Base-by-base conservation (phyloP, 2,329 filamentous ascomycete genomes). In the Colletotrichum endophyticum region DNA sequence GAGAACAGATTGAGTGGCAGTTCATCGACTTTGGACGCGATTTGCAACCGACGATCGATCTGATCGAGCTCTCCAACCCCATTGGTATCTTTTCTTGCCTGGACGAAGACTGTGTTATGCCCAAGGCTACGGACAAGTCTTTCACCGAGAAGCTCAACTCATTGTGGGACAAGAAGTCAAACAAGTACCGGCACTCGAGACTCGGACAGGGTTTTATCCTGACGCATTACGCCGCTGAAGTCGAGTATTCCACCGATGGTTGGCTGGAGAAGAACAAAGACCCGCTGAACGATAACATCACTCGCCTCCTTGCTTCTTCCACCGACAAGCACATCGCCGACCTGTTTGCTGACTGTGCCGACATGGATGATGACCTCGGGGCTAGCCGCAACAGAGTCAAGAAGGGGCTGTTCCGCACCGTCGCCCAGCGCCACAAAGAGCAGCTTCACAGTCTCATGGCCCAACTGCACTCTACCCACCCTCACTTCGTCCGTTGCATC, bases 251-350 rank as follows among this genome's bases (percentile, higher is more conserved):
- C 1, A 99, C 97, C 0, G 92, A 96, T 73, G 95, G 95, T 74
- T 99, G 97, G 97, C 88, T 99, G 39, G 96, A 99, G 85, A 99
- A 99, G 90, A 99, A 99, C 89, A 99, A 99, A 84, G 97, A 99
- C 81, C 98, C 97, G 2, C 86, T 99, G 62, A 99, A 99, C 81
- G 98, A 99, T 89, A 99, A 99, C 78, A 91, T 99, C 78, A 99
- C 98, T 0, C 92, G 95, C 27, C 90, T 99, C 9, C 90, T 99
- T 44, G 95, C 96, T 49, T 89, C 91, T 16, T 99, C 98, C 1
- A 92, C 90, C 3, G 94, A 99, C 83, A 92, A 91, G 78, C 96
- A 99, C 82, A 90, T 99, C 77, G 95, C 96, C 3, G 91, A 90
- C 53, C 89, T 99, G 0, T 99, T 99, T 84, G 89, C 91, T 7